A percentile compares a stretch with the other conserved stretches of the same genome.
These are phyloP conservation scores for Serendipita sp. DNA, from an alignment of 768 basidiomycete genomes.

Conservation along the genomic window DNA sequence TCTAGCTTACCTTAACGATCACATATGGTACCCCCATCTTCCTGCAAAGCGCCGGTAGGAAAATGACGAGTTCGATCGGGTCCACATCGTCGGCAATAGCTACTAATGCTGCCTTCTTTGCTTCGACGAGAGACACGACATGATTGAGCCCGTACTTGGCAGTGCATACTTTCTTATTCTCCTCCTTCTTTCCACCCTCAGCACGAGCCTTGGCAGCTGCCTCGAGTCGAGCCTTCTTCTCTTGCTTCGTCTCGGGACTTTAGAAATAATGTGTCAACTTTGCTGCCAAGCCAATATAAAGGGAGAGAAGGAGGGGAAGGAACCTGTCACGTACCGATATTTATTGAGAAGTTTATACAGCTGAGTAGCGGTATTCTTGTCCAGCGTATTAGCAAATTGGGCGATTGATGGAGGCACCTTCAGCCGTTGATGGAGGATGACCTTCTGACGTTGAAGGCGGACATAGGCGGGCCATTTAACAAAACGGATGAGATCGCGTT, in stretches of 20 bases:
- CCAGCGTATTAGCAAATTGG: constrained; percentile 87
- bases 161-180: constrained; percentile 87
- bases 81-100: constrained; percentile 97
- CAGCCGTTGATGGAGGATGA: constrained; percentile 91
- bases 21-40: constrained; percentile 99
- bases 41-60: constrained; percentile 93
- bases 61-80: constrained; percentile 97
- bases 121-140: constrained; percentile 86
- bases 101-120: constrained; percentile 93
- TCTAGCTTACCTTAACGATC: constrained; percentile 53
- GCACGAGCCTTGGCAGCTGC: constrained; percentile 62
- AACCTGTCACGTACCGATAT: constrained; percentile 21
- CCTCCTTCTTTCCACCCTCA: constrained; percentile 58
- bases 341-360: constrained; percentile 98
- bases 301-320: not conserved
- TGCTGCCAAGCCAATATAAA: not conserved
- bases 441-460: constrained; percentile 95
- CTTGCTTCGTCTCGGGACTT: constrained; percentile 84
- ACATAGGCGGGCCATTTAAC: constrained; percentile 99
- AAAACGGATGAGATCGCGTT: constrained; percentile 85
- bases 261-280: constrained; percentile 30
- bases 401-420: constrained; percentile 98
- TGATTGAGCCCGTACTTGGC: constrained; percentile 98
- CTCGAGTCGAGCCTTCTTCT: constrained; percentile 90
- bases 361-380: constrained; percentile 99